phyloP scores from a whole-genome alignment of 2,329 filamentous ascomycete species.

The Neonectria neomacrospora region DNA sequence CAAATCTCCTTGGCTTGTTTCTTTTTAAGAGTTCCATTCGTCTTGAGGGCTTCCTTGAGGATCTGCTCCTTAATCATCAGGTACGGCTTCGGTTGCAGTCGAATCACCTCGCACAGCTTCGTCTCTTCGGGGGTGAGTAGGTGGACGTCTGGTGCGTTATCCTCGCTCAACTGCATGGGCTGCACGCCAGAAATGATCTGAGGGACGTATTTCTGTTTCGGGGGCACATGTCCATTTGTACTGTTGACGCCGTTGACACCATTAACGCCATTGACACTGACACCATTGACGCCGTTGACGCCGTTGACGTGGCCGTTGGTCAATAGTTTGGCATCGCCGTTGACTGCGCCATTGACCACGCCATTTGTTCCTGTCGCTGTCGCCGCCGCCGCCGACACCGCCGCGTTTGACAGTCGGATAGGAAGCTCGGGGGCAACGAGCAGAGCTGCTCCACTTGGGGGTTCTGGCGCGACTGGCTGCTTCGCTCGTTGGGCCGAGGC shows the following conservation, averaged over 20 bases:
- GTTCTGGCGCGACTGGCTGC: constrained; percentile 74
- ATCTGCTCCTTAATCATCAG: constrained; percentile 93
- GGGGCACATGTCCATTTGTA: constrained; percentile 49
- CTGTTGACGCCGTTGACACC: constrained; percentile 58
- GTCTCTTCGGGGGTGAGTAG: constrained; percentile 85
- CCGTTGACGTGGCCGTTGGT: constrained; percentile 59
- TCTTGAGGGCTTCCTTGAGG: constrained; percentile 89
- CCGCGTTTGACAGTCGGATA: constrained; percentile 58
- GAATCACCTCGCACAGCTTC: constrained; percentile 85
- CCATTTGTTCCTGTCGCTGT: constrained; percentile 48
- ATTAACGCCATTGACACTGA: constrained; percentile 63
- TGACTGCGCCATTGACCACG: constrained; percentile 54
- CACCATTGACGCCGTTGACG: constrained; percentile 60
- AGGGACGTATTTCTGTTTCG: constrained; percentile 62
- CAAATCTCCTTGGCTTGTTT: constrained; percentile 92
- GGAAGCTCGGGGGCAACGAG: constrained; percentile 84
- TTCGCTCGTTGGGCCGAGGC: constrained; percentile 76
- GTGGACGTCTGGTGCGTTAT: constrained; percentile 84
- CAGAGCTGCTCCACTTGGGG: constrained; percentile 77
- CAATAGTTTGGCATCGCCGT: constrained; percentile 64
- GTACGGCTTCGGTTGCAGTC: constrained; percentile 93
- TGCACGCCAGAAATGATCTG: constrained; percentile 70
- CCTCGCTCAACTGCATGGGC: constrained; percentile 75
- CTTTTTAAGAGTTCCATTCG: constrained; percentile 89
- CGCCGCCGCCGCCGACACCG: background rate